phyloP scores from a whole-genome alignment of 495 filamentous ascomycete genomes.

The Lepidopterella palustris region DNA sequence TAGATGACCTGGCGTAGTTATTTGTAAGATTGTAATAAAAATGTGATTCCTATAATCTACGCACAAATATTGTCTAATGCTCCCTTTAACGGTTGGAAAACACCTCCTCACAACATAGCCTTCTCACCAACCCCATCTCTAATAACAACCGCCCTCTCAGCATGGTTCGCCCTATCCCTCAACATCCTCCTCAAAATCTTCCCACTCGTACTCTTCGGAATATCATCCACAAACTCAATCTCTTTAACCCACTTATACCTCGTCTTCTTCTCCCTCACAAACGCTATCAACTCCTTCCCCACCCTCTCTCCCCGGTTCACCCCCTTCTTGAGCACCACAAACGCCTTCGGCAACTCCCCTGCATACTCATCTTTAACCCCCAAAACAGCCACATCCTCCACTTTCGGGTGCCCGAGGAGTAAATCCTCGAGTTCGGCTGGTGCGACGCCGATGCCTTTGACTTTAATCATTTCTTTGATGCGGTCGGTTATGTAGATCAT shows the following conservation, averaged over 20 bases:
- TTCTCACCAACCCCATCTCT: constrained; percentile 35
- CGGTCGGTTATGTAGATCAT: constrained; percentile 67
- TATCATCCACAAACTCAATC: constrained; percentile 54
- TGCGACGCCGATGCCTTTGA: constrained; percentile 64
- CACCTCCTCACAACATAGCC: constrained; percentile 38
- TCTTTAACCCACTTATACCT: constrained; percentile 62
- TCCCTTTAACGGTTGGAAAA: no score
- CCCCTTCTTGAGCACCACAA: constrained; percentile 47
- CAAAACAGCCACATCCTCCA: constrained; percentile 56
- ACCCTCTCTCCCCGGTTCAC: constrained; percentile 30
- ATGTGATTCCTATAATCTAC: no score
- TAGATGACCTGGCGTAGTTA: not conserved
- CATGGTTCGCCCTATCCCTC: constrained; percentile 37
- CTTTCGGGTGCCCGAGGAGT: constrained; percentile 49
- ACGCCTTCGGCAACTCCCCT: constrained; percentile 61
- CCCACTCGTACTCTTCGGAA: constrained; percentile 62
- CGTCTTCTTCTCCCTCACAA: constrained; percentile 56
- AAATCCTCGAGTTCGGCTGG: constrained; percentile 65
- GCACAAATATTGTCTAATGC: no score
- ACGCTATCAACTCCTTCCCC: constrained; percentile 43
- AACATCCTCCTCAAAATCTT: constrained; percentile 61
- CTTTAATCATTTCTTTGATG: constrained; percentile 74
- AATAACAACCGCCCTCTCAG: constrained; percentile 33
- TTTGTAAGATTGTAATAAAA: no score
- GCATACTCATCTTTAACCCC: constrained; percentile 53